Base-by-base conservation (phyloP, 169 alveolate species). In the Eimeria brunetti region DNA sequence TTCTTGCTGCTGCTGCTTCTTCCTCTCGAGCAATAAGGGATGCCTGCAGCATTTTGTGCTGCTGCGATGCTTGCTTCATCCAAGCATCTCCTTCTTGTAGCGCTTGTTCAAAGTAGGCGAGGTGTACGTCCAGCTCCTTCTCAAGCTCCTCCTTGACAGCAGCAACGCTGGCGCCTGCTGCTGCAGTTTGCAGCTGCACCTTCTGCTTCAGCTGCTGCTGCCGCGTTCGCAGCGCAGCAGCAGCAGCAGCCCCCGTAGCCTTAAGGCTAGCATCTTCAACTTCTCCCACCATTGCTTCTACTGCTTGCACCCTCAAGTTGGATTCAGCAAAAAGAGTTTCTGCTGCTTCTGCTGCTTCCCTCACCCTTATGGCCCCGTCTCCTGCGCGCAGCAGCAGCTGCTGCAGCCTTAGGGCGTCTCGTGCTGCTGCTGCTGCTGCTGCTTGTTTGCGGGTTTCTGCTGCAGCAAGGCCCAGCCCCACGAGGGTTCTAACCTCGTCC, bases 11-110 rank as follows among this genome's bases (percentile, higher is more conserved):
- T 8, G 89, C 89, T 24, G 67, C 69, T 7, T 80, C 69, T 9
- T 80, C 89, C 89, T 49, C 51, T 0, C 60, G 6, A 18, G 89
- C 44, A 1, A 46, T n/a, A 0, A 80, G 62, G 5, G 62, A 36
- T 5, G 64, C 44, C 30, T 14, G 6, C 49, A 80, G 49, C 51
- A 30, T n/a, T 7, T 22, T 49, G 30, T 80, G 89, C n/a, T 80
- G 89, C 51, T 80, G 71, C 51, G 69, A 41, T 30, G 91, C 73
- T 30, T 84, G 80, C 8, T 27, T 12, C 41, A 27, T 22, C 91
- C 91, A 84, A 36, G 76, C 78, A 0, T 58, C 76, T 44, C 78
- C 76, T 20, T 46, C 64, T 1, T n/a, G 8, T 1, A 49, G 5
- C 2, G 89, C 89, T 2, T 16, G 18, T 11, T 49, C 11, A 30